These are phyloP conservation scores for Pyrenochaeta sp. DNA, from an alignment of 2,329 filamentous ascomycete genomes.

Conservation along the genomic window DNA sequence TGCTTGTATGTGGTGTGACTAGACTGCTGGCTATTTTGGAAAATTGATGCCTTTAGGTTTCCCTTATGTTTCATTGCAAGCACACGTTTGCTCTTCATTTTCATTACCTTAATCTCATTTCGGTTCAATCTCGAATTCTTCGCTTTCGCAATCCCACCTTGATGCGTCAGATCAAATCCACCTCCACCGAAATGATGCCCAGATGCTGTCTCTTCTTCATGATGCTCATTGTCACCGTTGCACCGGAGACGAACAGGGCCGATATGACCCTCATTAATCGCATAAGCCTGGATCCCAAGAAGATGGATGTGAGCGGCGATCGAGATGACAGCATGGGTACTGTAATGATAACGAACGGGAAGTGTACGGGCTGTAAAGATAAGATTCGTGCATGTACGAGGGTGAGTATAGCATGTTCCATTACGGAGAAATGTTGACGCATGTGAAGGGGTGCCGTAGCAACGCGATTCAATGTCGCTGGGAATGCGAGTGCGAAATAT, in stretches of 20 bases:
- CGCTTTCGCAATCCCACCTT: no score
- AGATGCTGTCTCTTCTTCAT: not conserved
- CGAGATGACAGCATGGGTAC: not conserved
- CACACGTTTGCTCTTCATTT: no score
- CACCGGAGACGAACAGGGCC: not conserved
- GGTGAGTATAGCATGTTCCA: not conserved
- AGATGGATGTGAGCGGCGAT: not conserved
- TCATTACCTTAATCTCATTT: no score
- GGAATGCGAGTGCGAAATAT: not conserved
- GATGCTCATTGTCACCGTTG: not conserved
- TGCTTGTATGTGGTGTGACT: no score
- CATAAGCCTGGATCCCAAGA: not conserved
- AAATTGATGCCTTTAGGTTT: no score
- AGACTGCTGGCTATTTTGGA: no score
- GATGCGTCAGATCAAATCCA: not conserved
- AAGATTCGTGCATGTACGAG: not conserved
- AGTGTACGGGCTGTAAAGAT: not conserved
- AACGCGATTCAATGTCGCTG: not conserved
- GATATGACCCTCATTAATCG: not conserved
- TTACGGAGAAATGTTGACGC: not conserved
- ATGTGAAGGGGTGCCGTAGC: not conserved
- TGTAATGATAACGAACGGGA: not conserved
- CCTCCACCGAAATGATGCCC: not conserved
- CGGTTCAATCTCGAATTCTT: no score
- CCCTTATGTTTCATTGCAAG: no score